Evolutionary conservation across 1,284 basidiomycete genomes (phyloP).

Genomic region (Ustilago vetiveriae): DNA sequence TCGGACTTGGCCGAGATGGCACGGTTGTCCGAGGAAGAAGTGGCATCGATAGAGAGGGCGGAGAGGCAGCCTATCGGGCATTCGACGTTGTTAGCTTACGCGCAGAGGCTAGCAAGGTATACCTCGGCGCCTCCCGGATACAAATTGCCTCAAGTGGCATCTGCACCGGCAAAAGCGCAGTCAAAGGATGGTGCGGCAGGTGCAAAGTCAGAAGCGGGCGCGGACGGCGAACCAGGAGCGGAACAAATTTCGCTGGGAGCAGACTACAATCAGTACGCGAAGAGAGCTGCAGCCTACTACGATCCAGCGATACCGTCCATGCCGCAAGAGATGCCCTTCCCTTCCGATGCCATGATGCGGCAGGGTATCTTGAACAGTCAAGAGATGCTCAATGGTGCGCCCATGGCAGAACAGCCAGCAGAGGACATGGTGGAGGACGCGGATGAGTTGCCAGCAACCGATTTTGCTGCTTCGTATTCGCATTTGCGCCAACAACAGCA

Average conservation of each 20-base stretch:
- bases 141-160: constrained; percentile 28
- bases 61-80: constrained; percentile 38
- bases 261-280: constrained; percentile 54
- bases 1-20: constrained; percentile 44
- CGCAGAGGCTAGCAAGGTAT: constrained; percentile 51
- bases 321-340: constrained; percentile 60
- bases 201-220: constrained; percentile 5
- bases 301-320: constrained; percentile 56
- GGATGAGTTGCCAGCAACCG: constrained; percentile 15
- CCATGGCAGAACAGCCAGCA: constrained; percentile 24
- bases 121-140: constrained; percentile 57
- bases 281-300: constrained; percentile 53
- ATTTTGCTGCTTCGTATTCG: constrained; percentile 32
- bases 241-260: constrained; percentile 26
- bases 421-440: constrained; percentile 20
- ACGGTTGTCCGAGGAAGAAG: constrained; percentile 26
- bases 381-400: constrained; percentile 39
- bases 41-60: constrained; percentile 34
- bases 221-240: background rate
- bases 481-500: constrained; percentile 33
- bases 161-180: background rate
- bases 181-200: background rate
- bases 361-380: constrained; percentile 56
- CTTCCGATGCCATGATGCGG: constrained; percentile 55
- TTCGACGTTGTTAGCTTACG: constrained; percentile 42